Evolutionary conservation across 2,329 filamentous ascomycete species (phyloP), one percentile per base, ranked within the genome.

Genomic region (Monilinia fructigena): DNA sequence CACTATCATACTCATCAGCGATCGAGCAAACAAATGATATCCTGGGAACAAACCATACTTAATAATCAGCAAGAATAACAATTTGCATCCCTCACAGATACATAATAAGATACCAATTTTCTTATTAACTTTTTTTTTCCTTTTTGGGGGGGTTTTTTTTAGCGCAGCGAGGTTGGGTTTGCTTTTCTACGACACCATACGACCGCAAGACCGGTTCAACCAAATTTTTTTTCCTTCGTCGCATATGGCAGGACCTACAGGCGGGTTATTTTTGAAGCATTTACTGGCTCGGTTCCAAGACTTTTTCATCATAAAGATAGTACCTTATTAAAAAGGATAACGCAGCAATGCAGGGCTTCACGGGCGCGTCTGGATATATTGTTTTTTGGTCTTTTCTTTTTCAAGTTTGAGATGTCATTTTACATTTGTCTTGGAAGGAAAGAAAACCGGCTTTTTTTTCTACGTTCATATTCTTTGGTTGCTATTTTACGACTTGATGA

Each of bases 271-370:
- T 71, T 73, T 65, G 66, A 68, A 74, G 74, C 77, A 71, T 73
- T 74, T 74, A 74, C 68, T 68, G 71, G 70, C 45, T 50, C n/a
- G 31, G 58, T 61, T 61, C 45, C 77, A 53, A 63, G 65, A 62
- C 35, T 63, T 66, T 66, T 82, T 80, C 63, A 68, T 53, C 65
- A 72, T 68, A 72, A 74, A 75, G 70, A 75, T 71, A 72, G 69
- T 72, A 73, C 70, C 71, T 68, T 70, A 72, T 70, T 70, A 68
- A 74, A 85, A 85, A 82, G 86, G 80, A 84, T 82, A 75, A 83
- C 80, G 85, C 85, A 87, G 85, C 85, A 85, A 87, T 87, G 85
- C 85, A 85, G 79, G 78, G 78, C 78, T 80, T 54, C 31, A 47
- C 77, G 63, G 80, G 78, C 77, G 78, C 78, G 77, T 74, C 73